Evolutionary conservation across 805 yeast genomes (phyloP).

Genomic region (Saturnispora saitoi): DNA sequence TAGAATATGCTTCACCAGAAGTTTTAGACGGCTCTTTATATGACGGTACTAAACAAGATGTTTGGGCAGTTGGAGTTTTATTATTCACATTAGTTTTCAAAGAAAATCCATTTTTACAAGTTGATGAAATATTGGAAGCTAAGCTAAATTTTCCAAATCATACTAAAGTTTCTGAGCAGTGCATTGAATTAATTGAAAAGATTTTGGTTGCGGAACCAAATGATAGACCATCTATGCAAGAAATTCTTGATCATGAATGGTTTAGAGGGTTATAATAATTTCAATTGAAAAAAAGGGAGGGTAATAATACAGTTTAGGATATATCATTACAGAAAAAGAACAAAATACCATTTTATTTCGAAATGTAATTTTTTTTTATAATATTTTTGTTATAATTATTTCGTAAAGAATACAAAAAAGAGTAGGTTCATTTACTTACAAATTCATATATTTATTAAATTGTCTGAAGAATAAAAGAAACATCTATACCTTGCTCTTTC

Average conservation of each 20-base stretch:
- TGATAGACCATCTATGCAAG: conserved; percentile 65
- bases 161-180: conserved; percentile 47
- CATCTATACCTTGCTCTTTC: conserved; percentile 5
- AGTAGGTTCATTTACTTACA: neutral
- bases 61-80: conserved; percentile 93
- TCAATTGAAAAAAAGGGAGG: neutral
- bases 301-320: too few relatives aligned
- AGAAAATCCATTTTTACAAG: conserved; percentile 92
- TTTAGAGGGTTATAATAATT: conserved; percentile 25
- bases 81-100: conserved; percentile 84
- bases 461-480: neutral
- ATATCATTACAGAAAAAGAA: too few relatives aligned
- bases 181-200: conserved; percentile 50
- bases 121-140: conserved; percentile 92
- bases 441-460: neutral
- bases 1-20: conserved; percentile 97
- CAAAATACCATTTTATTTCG: too few relatives aligned
- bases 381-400: too few relatives aligned
- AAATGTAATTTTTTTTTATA: too few relatives aligned
- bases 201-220: conserved; percentile 63
- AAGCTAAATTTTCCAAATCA: conserved; percentile 58
- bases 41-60: conserved; percentile 90
- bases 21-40: conserved; percentile 83
- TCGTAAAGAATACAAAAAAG: too few relatives aligned
- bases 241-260: conserved; percentile 70